A percentile compares a stretch with the other conserved stretches of the same genome.
Evolutionary conservation across 306 rosid genomes (phyloP).

Genomic region (Leucaena leucocephala): DNA sequence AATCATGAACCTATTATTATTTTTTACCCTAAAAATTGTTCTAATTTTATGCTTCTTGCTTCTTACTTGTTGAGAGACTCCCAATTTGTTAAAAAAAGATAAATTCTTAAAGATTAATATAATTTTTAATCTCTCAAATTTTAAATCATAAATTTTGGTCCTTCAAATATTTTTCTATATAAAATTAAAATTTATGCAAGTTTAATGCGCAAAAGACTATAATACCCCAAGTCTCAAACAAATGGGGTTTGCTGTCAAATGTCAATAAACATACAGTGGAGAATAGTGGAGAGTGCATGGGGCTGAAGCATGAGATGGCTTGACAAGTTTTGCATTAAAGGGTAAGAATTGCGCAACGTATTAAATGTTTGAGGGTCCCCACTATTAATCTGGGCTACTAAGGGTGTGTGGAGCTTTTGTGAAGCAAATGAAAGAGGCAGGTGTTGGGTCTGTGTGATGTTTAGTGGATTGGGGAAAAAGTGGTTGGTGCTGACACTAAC

Average conservation of each 20-base stretch:
- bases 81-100: too few relatives aligned
- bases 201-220: too few relatives aligned
- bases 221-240: too few relatives aligned
- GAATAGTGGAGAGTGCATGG: background rate
- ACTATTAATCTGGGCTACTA: background rate
- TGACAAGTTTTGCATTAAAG: background rate
- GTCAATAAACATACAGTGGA: background rate
- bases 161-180: too few relatives aligned
- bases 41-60: too few relatives aligned
- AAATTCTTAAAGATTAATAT: too few relatives aligned
- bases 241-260: background rate
- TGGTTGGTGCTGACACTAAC: conserved; percentile 38
- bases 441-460: conserved; percentile 6
- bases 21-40: too few relatives aligned
- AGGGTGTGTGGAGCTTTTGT: background rate
- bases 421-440: background rate
- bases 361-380: background rate
- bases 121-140: too few relatives aligned
- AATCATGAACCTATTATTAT: too few relatives aligned
- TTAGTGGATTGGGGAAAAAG: conserved; percentile 39
- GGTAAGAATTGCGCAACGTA: background rate
- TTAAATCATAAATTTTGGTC: too few relatives aligned
- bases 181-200: too few relatives aligned
- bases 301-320: background rate
- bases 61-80: too few relatives aligned